phyloP scores from a whole-genome alignment of 2,329 filamentous ascomycete genomes.

The Calcarisporium arbuscula region DNA sequence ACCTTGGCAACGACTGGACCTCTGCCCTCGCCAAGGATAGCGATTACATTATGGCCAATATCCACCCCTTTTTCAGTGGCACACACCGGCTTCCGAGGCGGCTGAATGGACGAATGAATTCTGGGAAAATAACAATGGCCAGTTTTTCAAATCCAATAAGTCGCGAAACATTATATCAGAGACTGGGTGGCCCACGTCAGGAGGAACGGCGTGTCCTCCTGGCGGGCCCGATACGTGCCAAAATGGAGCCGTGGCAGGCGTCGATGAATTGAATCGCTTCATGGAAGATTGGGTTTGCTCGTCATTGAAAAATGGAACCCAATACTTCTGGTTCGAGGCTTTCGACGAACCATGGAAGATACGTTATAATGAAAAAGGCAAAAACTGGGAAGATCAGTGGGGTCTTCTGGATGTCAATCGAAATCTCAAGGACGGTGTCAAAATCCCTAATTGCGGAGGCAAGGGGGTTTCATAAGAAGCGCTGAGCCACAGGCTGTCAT shows the following conservation, averaged over 20 bases:
- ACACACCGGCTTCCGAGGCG: slow-evolving; percentile 59
- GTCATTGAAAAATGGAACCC: slow-evolving; percentile 71
- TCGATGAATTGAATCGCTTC: slow-evolving; percentile 78
- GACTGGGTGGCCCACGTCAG: slow-evolving; percentile 82
- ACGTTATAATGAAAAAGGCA: slow-evolving; percentile 56
- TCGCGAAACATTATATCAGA: slow-evolving; percentile 77
- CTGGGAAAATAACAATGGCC: slow-evolving; percentile 65
- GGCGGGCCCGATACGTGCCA: slow-evolving; percentile 46
- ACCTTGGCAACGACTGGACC: slow-evolving; percentile 86
- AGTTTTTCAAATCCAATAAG: slow-evolving; percentile 56
- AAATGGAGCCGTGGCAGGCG: slow-evolving; percentile 66
- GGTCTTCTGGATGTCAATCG: slow-evolving; percentile 81
- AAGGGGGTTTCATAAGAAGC: slow-evolving; percentile 46
- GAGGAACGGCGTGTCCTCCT: slow-evolving; percentile 76
- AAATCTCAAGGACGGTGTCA: slow-evolving; percentile 75
- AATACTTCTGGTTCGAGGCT: slow-evolving; percentile 96
- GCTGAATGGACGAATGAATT: slow-evolving; percentile 78
- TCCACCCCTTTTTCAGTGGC: slow-evolving; percentile 93
- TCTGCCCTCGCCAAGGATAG: slow-evolving; percentile 59
- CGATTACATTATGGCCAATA: slow-evolving; percentile 92
- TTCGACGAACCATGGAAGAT: slow-evolving; percentile 98
- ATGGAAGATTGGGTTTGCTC: slow-evolving; percentile 81
- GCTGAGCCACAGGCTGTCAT: not conserved
- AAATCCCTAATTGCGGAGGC: slow-evolving; percentile 81
- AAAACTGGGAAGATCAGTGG: slow-evolving; percentile 95